These are phyloP conservation scores for Verticillium klebahnii DNA, from an alignment of 2,329 filamentous ascomycete genomes.

Conservation along the genomic window DNA sequence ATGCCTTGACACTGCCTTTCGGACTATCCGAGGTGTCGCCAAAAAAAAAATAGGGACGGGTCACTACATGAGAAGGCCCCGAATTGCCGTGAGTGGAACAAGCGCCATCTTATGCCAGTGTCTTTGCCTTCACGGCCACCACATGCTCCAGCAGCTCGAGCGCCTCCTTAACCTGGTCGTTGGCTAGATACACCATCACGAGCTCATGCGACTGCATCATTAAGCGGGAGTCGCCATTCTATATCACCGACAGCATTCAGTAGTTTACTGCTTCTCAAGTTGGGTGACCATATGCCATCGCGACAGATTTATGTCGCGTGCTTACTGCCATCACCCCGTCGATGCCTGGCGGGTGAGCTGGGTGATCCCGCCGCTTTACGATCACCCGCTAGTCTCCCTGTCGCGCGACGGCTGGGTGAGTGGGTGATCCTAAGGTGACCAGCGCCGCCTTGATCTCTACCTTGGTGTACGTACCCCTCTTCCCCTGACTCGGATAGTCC, in stretches of 20 bases:
- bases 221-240: no score
- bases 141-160: constrained; percentile 3
- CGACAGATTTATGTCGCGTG: not conserved
- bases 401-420: not conserved
- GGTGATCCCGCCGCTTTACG: constrained; percentile 1
- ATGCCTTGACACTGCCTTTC: no score
- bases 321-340: not conserved
- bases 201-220: not conserved
- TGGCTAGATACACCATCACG: constrained; percentile 1
- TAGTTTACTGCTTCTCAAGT: no score
- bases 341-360: not conserved
- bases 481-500: not conserved
- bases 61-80: no score
- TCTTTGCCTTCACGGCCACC: not conserved
- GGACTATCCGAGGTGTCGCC: no score
- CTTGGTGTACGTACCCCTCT: not conserved
- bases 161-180: not conserved
- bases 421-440: not conserved
- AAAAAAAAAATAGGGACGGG: no score
- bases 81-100: no score
- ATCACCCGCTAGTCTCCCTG: not conserved
- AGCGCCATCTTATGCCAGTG: no score
- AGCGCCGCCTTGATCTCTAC: not conserved
- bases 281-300: not conserved
- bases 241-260: no score